phyloP scores from a whole-genome alignment of 2,329 filamentous ascomycete species.

The Claviceps lovelessii region DNA sequence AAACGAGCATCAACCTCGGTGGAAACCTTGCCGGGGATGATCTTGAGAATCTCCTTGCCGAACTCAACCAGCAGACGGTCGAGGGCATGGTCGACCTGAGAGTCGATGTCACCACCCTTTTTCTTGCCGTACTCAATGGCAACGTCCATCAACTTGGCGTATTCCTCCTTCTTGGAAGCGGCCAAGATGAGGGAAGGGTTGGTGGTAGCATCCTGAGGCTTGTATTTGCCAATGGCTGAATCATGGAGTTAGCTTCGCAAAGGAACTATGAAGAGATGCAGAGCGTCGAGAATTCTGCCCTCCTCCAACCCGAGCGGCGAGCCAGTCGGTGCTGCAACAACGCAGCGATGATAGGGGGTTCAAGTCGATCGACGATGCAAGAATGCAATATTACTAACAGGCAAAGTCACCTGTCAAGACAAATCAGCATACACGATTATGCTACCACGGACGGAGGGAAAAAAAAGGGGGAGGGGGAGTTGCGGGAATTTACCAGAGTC shows the following conservation, averaged over 20 bases:
- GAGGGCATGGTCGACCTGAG: constrained; percentile 77
- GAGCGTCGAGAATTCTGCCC: not conserved
- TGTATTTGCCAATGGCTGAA: constrained; percentile 94
- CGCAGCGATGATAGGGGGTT: not conserved
- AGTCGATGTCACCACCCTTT: constrained; percentile 52
- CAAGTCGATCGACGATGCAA: not conserved
- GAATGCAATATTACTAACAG: constrained; percentile 38
- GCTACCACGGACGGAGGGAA: not conserved
- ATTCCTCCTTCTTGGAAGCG: constrained; percentile 95
- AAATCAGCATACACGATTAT: constrained; percentile 15
- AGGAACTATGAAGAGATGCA: not conserved
- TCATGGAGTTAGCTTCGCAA: constrained; percentile 18
- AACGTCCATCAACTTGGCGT: constrained; percentile 77
- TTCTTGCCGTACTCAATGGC: constrained; percentile 78
- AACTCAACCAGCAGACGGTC: constrained; percentile 96
- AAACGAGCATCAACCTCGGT: constrained; percentile 94
- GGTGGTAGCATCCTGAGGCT: constrained; percentile 99
- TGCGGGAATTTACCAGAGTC: constrained; percentile 66
- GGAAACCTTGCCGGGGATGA: constrained; percentile 96
- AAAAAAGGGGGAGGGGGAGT: not conserved
- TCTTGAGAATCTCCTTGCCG: constrained; percentile 91
- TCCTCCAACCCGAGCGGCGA: not conserved
- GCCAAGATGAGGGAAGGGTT: constrained; percentile 98
- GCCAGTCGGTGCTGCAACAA: not conserved
- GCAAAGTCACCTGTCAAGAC: constrained; percentile 54